Conservation (phyloP, 73 alveolate genomes). For the Paramecium primaurelia region DNA sequence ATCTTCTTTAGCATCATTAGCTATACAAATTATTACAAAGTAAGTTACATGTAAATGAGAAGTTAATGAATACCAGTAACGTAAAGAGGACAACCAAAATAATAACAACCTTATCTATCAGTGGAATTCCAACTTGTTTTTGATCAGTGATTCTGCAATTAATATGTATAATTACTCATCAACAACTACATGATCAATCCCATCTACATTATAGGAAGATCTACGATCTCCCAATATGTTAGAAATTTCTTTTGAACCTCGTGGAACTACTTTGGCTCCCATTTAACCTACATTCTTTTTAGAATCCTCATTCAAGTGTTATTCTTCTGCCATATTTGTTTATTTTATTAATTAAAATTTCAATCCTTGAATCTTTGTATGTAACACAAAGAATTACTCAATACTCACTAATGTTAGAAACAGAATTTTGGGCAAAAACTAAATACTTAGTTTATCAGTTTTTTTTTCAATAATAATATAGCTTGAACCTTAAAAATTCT, state of each 20-base stretch:
- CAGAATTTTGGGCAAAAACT: not conserved
- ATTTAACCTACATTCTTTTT: not conserved
- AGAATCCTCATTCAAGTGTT: not conserved
- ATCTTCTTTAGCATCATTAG: constrained; percentile 15
- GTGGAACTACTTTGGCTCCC: not conserved
- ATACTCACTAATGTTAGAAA: not conserved
- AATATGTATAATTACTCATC: not conserved
- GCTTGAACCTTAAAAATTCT: not conserved
- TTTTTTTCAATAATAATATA: not conserved
- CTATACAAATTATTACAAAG: not conserved
- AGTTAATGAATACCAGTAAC: constrained; percentile 1
- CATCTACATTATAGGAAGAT: constrained; percentile 31
- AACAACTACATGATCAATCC: constrained; percentile 9
- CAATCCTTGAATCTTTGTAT: not conserved
- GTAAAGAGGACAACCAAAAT: not conserved
- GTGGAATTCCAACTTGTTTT: not conserved
- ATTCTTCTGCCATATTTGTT: constrained; percentile 1
- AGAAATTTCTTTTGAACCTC: not conserved
- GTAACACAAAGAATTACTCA: not conserved
- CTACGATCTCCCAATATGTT: constrained; percentile 16
- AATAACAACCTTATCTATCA: not conserved
- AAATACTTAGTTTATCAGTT: not conserved
- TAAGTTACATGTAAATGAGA: constrained; percentile 42
- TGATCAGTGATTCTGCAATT: not conserved
- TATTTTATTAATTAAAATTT: not conserved